Evolutionary conservation across 192 early-diverging fungal genomes (phyloP).

Genomic region (Allomyces macrogynus): DNA sequence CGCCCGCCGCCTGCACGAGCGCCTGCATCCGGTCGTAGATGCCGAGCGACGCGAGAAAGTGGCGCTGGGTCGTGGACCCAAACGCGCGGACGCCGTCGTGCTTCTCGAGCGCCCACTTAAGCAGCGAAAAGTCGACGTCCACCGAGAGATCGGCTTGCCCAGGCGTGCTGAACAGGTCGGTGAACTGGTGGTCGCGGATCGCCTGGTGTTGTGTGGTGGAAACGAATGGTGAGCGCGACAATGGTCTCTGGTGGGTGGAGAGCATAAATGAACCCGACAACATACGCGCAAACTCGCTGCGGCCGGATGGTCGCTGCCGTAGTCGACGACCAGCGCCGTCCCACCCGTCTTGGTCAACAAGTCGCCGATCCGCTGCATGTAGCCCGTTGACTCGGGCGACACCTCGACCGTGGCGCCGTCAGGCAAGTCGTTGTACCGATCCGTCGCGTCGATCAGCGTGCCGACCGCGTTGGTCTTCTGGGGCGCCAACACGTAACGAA

Average conservation of each 20-base stretch:
- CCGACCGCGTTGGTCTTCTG: constrained; percentile 27
- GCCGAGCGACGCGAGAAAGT: constrained; percentile 57
- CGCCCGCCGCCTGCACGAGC: constrained; percentile 32
- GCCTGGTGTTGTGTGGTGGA: constrained; percentile 23
- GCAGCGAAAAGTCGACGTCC: constrained; percentile 72
- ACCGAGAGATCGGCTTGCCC: constrained; percentile 74
- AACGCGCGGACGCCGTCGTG: constrained; percentile 13
- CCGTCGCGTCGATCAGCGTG: constrained; percentile 1
- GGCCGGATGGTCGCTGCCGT: constrained; percentile 58
- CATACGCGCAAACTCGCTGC: constrained; percentile 57
- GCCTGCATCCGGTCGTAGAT: constrained; percentile 51
- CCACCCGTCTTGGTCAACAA: constrained; percentile 47
- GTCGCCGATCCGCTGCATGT: constrained; percentile 45
- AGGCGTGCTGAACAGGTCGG: constrained; percentile 51
- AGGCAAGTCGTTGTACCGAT: constrained; percentile 18
- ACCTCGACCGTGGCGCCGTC: constrained; percentile 66
- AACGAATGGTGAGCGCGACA: background rate
- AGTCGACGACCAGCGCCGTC: constrained; percentile 64
- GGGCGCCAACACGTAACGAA: constrained; percentile 49
- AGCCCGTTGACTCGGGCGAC: constrained; percentile 51
- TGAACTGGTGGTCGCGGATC: constrained; percentile 63
- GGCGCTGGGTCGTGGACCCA: constrained; percentile 64
- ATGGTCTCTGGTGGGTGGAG: background rate
- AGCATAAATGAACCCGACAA: constrained; percentile 1
- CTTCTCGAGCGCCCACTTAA: constrained; percentile 31